Conservation (phyloP, 1,284 basidiomycete species). For the Paramarasmius palmivorus region DNA sequence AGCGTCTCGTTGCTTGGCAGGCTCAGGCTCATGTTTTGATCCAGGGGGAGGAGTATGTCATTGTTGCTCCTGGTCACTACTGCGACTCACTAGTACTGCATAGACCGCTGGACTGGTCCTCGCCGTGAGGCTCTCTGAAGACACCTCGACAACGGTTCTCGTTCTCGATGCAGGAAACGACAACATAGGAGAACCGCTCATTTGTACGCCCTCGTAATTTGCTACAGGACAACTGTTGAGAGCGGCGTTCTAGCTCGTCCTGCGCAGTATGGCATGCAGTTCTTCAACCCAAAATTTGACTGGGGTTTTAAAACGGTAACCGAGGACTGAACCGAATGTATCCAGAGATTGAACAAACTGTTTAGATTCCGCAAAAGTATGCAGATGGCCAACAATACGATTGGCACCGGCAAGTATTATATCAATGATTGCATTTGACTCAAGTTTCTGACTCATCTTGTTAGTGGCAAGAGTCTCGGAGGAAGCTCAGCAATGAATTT, state of each 20-base stretch:
- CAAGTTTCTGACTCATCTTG: background rate
- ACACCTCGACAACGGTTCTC: constrained; percentile 65
- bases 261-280: constrained; percentile 17
- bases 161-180: constrained; percentile 13
- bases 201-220: constrained; percentile 19
- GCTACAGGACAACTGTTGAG: background rate
- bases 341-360: background rate
- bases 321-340: background rate
- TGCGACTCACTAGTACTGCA: background rate
- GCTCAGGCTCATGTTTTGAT: background rate
- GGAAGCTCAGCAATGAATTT: constrained; percentile 9
- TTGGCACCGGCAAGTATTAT: constrained; percentile 1
- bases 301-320: constrained; percentile 31
- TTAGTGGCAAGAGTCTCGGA: constrained; percentile 5
- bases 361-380: constrained; percentile 1
- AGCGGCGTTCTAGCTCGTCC: constrained; percentile 13
- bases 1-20: background rate
- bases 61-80: background rate
- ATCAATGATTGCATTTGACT: no score
- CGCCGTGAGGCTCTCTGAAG: constrained; percentile 71
- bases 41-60: background rate
- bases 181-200: constrained; percentile 31
- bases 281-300: constrained; percentile 27
- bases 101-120: constrained; percentile 64
- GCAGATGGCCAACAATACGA: background rate